phyloP scores from a whole-genome alignment of 2,329 filamentous ascomycete species.

The Cadophora sp. region DNA sequence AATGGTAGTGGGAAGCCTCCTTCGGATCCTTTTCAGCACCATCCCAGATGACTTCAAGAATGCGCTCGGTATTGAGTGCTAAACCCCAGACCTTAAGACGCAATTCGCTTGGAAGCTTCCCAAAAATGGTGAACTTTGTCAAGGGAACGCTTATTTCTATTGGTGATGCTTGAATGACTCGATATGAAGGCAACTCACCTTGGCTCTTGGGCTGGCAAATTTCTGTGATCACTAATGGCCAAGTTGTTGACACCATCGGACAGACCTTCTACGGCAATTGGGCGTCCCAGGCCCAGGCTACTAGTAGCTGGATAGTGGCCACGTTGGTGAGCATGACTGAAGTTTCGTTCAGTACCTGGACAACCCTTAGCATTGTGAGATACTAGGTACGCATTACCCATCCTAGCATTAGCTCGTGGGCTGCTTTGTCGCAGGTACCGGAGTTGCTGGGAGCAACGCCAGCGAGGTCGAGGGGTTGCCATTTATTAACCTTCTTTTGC shows the following conservation, averaged over 20 bases:
- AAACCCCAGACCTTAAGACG: neutral
- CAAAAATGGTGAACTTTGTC: neutral
- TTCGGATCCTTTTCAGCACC: neutral
- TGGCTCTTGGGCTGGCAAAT: neutral
- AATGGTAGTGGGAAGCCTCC: neutral
- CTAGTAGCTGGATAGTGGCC: neutral
- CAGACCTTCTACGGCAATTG: neutral
- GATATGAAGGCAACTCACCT: neutral
- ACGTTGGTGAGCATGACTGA: neutral
- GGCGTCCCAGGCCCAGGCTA: neutral
- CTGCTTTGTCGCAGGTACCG: neutral
- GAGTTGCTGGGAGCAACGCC: neutral
- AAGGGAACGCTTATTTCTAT: neutral
- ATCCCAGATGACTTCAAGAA: constrained; percentile 14
- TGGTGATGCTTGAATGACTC: neutral
- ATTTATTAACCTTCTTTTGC: neutral
- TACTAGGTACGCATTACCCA: neutral
- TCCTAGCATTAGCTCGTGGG: neutral
- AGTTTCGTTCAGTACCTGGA: neutral
- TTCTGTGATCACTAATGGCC: neutral
- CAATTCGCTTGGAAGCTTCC: neutral
- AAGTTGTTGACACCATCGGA: neutral
- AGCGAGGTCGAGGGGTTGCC: neutral
- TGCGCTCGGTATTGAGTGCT: neutral
- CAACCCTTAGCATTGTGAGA: neutral